phyloP scores from a whole-genome alignment of 768 basidiomycete genomes.

The Infundibulicybe gibba region DNA sequence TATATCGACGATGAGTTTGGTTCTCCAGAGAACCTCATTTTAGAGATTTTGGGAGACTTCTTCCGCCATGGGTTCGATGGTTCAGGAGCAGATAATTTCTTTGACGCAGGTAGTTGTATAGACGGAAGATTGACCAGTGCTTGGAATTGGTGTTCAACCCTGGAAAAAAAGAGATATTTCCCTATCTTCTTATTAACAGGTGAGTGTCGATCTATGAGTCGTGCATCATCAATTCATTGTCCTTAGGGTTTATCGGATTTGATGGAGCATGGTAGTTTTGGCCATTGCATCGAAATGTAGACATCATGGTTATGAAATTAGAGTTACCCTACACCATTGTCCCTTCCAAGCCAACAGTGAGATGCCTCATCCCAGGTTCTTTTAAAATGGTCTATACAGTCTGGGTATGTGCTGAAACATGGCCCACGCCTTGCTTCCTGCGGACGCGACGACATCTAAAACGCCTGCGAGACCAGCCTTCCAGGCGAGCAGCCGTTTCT shows the following conservation, averaged over 20 bases:
- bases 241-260: slow-evolving; percentile 74
- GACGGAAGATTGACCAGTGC: slow-evolving; percentile 86
- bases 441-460: slow-evolving; percentile 63
- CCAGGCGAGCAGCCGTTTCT: slow-evolving; percentile 74
- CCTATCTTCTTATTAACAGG: slow-evolving; percentile 74
- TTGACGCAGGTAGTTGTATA: slow-evolving; percentile 82
- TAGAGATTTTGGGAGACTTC: slow-evolving; percentile 79
- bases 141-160: slow-evolving; percentile 86
- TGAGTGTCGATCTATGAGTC: slow-evolving; percentile 26
- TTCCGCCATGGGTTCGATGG: slow-evolving; percentile 89
- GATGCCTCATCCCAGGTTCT: too few species aligned
- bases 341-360: too few species aligned
- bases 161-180: slow-evolving; percentile 88
- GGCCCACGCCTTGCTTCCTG: slow-evolving; percentile 34
- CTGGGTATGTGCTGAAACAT: neutral
- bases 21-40: slow-evolving; percentile 60
- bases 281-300: neutral
- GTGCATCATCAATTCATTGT: slow-evolving; percentile 2
- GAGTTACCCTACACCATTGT: too few species aligned
- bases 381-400: neutral
- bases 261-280: slow-evolving; percentile 74
- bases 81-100: slow-evolving; percentile 89
- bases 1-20: slow-evolving; percentile 86
- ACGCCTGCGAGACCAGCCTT: slow-evolving; percentile 68
- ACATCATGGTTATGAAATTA: too few species aligned